Evolutionary conservation across 352 stramenopile species (phyloP), one percentile per base, ranked within the genome.

Genomic region (Pythium sukuiense): DNA sequence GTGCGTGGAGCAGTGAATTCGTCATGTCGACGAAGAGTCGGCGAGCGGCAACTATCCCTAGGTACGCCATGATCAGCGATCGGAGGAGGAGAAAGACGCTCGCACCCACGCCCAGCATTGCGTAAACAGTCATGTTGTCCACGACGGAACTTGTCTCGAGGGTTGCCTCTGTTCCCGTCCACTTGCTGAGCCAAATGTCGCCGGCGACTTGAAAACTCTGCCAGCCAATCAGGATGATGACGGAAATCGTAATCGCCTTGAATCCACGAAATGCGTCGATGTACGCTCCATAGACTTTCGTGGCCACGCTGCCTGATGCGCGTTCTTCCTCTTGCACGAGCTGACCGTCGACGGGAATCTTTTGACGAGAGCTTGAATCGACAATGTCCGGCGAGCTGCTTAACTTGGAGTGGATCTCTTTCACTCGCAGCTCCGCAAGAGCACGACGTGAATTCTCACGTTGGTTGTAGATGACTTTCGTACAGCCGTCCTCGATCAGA

Each of bases 181-280:
- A 98, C 58, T 88, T 84, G 13, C 88, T 97, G 1, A 98, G 67
- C 88, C 90, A 98, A 69, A 94, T 93, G 64, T 93, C 92, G 20
- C 79, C 90, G 6, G 66, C 39, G 1, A 97, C 83, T 59, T 83
- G 79, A 7, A 95, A 71, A 16, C 37, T 63, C 63, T 98, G 88
- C 61, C 87, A 94, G 7, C 78, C 6, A 18, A 80, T 60, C 0
- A 60, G 55, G 9, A 63, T 54, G 9, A 70, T 3, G 29, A 80
- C 3, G 12, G 69, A 52, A 18, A 56, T 24, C 0, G 24, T 50
- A 0, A 59, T 24, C 18, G 65, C 24, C 3, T 14, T 14, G 12
- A 57, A 30, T 3, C 69, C 69, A 52, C 69, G 64, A 18, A 69
- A n/a, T 3, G 63, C 64, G 1, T 48, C n/a, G n/a, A 67, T 46